Percentiles rank a stretch among this genome's conserved stretches.
phyloP scores from a whole-genome alignment of 805 yeast genomes.

The Saitoella complicata region DNA sequence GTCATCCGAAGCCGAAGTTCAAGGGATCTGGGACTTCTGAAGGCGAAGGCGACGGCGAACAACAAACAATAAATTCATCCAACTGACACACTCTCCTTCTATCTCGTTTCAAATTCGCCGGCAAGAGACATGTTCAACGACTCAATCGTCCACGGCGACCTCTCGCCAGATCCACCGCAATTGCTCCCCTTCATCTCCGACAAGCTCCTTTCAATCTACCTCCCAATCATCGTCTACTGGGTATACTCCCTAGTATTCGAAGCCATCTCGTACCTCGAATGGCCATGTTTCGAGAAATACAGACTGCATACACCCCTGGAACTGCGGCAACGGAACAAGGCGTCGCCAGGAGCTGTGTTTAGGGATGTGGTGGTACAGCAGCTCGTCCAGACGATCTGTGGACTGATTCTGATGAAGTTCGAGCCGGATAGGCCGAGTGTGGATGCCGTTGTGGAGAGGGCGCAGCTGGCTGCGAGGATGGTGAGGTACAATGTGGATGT shows the following conservation, averaged over 20 bases:
- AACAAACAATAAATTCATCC: too few species aligned
- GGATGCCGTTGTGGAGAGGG: constrained; percentile 1
- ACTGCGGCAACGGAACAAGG: constrained; percentile 59
- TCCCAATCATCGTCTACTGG: constrained; percentile 83
- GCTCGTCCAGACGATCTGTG: constrained; percentile 60
- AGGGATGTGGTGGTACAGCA: constrained; percentile 78
- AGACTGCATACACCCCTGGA: constrained; percentile 90
- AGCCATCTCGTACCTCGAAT: constrained; percentile 50
- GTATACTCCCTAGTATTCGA: constrained; percentile 55
- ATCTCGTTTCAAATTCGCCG: too few species aligned
- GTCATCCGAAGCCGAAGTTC: too few species aligned
- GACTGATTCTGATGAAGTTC: constrained; percentile 34
- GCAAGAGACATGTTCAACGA: too few species aligned
- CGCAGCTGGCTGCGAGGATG: constrained; percentile 9
- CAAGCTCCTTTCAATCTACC: constrained; percentile 48
- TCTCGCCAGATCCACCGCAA: constrained; percentile 4
- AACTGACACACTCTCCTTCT: too few species aligned
- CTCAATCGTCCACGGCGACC: too few species aligned
- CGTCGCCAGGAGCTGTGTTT: constrained; percentile 49
- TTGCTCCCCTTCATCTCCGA: constrained; percentile 53
- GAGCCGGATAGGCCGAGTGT: constrained; percentile 27
- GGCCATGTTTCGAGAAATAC: constrained; percentile 51
- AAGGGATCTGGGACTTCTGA: too few species aligned
- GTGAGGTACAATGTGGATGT: constrained; percentile 2
- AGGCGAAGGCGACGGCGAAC: too few species aligned